Evolutionary conservation across 2,329 filamentous ascomycete species (phyloP).

Genomic region (Coniella lustricola): DNA sequence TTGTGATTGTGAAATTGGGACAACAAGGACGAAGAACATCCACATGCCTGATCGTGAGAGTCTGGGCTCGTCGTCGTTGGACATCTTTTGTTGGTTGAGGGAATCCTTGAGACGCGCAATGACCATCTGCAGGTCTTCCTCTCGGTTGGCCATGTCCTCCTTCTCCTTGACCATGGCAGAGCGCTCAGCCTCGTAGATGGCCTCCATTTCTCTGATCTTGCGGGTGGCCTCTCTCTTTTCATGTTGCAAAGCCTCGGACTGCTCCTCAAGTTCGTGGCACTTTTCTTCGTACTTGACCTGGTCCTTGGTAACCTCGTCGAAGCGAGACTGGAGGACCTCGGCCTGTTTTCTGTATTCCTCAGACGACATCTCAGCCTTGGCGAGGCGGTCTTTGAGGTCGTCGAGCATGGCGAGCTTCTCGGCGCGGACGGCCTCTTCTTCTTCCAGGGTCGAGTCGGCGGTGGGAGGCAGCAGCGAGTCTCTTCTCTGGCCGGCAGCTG

Average conservation of each 20-base stretch:
- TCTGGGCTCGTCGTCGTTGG: slow-evolving; percentile 48
- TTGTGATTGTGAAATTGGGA: not conserved
- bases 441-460: slow-evolving; percentile 40
- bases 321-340: slow-evolving; percentile 73
- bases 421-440: slow-evolving; percentile 67
- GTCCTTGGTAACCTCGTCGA: slow-evolving; percentile 79
- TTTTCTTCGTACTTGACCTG: slow-evolving; percentile 83
- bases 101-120: slow-evolving; percentile 90
- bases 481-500: slow-evolving; percentile 57
- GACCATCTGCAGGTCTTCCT: slow-evolving; percentile 84
- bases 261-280: slow-evolving; percentile 78
- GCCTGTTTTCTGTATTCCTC: slow-evolving; percentile 79
- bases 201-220: slow-evolving; percentile 84
- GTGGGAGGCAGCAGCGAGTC: slow-evolving; percentile 34
- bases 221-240: slow-evolving; percentile 78
- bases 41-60: slow-evolving; percentile 52
- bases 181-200: slow-evolving; percentile 85
- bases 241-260: slow-evolving; percentile 71
- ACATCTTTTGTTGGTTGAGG: slow-evolving; percentile 70
- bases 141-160: slow-evolving; percentile 74
- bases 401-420: slow-evolving; percentile 74
- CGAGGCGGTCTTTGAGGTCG: slow-evolving; percentile 75
- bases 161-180: slow-evolving; percentile 85
- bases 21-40: not conserved
- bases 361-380: slow-evolving; percentile 69